These are phyloP conservation scores for Suillus occidentalis DNA, from an alignment of 768 basidiomycete species.

Conservation along the genomic window DNA sequence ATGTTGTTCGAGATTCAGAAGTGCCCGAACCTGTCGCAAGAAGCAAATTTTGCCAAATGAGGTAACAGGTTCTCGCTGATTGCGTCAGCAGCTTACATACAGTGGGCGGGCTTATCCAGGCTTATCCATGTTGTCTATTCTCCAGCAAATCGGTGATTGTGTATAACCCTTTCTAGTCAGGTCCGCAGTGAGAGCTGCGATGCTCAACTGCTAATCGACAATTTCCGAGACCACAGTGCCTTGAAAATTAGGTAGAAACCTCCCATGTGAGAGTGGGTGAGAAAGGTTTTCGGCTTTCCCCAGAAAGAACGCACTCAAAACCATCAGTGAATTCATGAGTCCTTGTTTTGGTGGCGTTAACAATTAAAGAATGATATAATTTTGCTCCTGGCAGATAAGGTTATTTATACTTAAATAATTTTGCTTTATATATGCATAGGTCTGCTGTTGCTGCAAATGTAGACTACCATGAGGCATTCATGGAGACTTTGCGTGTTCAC, in stretches of 20 bases:
- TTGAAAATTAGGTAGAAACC: neutral
- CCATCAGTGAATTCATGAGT: neutral
- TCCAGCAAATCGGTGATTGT: neutral
- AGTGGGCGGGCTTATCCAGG: neutral
- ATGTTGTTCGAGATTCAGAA: neutral
- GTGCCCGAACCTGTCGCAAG: neutral
- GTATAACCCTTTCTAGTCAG: neutral
- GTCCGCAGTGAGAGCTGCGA: too few species aligned
- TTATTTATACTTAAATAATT: too few species aligned
- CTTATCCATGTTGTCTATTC: slow-evolving; percentile 9
- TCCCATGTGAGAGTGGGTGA: neutral
- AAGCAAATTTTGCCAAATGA: neutral
- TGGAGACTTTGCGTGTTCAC: too few species aligned
- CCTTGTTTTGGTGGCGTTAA: too few species aligned
- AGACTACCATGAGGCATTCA: too few species aligned
- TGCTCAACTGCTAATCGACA: neutral
- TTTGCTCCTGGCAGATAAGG: too few species aligned
- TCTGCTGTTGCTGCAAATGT: too few species aligned
- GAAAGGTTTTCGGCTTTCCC: neutral
- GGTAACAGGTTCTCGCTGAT: neutral
- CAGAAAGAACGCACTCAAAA: neutral
- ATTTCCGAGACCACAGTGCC: neutral
- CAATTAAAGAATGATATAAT: too few species aligned
- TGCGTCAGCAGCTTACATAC: slow-evolving; percentile 6
- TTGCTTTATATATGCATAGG: too few species aligned